These are phyloP conservation scores for Cymodocea nodosa DNA, from an alignment of 116 monocot genomes.

Conservation along the genomic window DNA sequence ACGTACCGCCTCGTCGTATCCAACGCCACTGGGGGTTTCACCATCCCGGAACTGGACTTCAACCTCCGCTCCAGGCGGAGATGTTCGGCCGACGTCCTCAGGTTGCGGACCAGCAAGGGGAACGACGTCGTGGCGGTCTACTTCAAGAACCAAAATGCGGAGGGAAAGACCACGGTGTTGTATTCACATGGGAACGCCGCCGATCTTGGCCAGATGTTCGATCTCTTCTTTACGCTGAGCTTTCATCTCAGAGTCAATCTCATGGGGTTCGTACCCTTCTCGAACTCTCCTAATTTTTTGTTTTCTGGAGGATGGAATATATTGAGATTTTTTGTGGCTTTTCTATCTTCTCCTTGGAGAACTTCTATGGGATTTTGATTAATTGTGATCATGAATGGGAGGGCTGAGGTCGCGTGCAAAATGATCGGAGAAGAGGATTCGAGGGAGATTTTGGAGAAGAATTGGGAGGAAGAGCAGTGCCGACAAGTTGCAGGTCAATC, in stretches of 20 bases:
- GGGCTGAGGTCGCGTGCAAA: too few relatives aligned
- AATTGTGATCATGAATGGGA: too few relatives aligned
- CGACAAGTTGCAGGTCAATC: too few relatives aligned
- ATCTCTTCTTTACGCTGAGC: slow-evolving; percentile 66
- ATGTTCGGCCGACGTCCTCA: slow-evolving; percentile 39
- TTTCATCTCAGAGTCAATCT: slow-evolving; percentile 57
- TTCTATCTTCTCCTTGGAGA: too few relatives aligned
- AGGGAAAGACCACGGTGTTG: slow-evolving; percentile 30
- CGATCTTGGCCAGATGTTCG: slow-evolving; percentile 47
- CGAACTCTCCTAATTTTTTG: background rate
- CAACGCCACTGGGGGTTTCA: slow-evolving; percentile 19
- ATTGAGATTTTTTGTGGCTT: background rate
- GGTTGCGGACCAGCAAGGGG: slow-evolving; percentile 54
- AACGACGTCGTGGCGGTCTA: slow-evolving; percentile 64
- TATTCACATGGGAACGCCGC: slow-evolving; percentile 25
- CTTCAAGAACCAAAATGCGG: slow-evolving; percentile 20
- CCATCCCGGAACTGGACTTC: slow-evolving; percentile 50
- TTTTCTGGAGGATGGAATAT: background rate
- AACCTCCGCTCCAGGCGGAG: slow-evolving; percentile 8
- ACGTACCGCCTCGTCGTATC: slow-evolving; percentile 47
- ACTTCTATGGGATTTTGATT: too few relatives aligned
- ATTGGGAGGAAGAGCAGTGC: too few relatives aligned
- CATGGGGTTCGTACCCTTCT: slow-evolving; percentile 31
- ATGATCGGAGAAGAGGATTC: too few relatives aligned
- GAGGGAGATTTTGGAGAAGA: too few relatives aligned